Evolutionary conservation across 192 early-diverging fungal genomes (phyloP).

Genomic region (Obelidium mucronatum): DNA sequence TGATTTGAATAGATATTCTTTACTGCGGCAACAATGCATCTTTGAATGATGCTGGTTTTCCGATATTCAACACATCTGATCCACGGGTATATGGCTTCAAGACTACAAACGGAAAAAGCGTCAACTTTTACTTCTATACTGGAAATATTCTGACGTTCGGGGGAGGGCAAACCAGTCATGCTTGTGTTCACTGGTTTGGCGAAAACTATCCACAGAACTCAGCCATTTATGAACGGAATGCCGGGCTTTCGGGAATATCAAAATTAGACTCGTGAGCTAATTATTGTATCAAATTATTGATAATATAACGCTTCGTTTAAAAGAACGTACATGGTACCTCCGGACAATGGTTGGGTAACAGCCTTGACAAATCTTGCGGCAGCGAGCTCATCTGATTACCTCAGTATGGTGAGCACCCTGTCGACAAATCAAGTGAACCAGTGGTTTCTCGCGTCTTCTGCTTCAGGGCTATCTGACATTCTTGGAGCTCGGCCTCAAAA

Average conservation of each 20-base stretch:
- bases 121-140: constrained; percentile 11
- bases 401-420: background rate
- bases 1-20: constrained; percentile 20
- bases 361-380: background rate
- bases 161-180: background rate
- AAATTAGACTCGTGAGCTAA: constrained; percentile 24
- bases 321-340: constrained; percentile 38
- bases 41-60: constrained; percentile 38
- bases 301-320: background rate
- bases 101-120: constrained; percentile 5
- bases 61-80: constrained; percentile 42
- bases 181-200: constrained; percentile 57
- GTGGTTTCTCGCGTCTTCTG: constrained; percentile 8
- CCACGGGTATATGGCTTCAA: constrained; percentile 15
- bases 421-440: constrained; percentile 11
- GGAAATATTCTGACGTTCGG: background rate
- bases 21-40: constrained; percentile 48
- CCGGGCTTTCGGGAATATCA: constrained; percentile 11
- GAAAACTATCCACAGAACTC: constrained; percentile 42
- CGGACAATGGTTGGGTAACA: constrained; percentile 29
- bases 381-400: background rate
- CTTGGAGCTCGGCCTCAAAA: constrained; percentile 10
- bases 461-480: background rate
- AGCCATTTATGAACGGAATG: constrained; percentile 29
- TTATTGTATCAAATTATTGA: background rate